These are phyloP conservation scores for Chalciporus sp. DNA, from an alignment of 1,284 basidiomycete species.

Conservation along the genomic window DNA sequence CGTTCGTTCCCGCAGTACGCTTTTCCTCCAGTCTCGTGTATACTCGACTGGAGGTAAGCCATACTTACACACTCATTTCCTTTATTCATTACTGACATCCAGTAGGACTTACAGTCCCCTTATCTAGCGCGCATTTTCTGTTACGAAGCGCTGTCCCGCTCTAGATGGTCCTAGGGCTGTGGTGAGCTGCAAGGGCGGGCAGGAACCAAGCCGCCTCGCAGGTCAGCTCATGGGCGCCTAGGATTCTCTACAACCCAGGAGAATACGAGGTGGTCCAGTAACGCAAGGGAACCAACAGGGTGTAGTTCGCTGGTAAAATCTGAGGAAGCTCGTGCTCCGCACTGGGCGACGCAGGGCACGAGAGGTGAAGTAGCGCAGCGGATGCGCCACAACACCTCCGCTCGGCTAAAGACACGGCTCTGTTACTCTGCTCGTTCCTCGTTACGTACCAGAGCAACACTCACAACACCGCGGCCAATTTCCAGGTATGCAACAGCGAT, in stretches of 20 bases:
- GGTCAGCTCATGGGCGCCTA: background rate
- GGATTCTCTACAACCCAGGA: background rate
- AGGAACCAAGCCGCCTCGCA: background rate
- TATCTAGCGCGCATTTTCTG: too few relatives aligned
- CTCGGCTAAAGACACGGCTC: background rate
- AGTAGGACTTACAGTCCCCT: too few relatives aligned
- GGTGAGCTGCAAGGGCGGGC: background rate
- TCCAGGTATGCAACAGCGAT: too few relatives aligned
- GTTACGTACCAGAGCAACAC: too few relatives aligned
- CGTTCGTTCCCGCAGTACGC: too few relatives aligned
- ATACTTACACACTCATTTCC: too few relatives aligned
- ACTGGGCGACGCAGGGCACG: background rate
- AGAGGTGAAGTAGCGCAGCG: background rate
- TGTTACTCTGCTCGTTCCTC: background rate
- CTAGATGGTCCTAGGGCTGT: background rate
- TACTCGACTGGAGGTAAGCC: too few relatives aligned
- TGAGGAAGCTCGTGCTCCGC: background rate
- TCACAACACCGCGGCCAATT: too few relatives aligned
- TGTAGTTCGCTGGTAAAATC: background rate
- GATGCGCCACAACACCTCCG: background rate
- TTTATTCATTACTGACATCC: too few relatives aligned
- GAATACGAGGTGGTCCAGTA: background rate
- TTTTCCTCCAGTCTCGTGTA: too few relatives aligned
- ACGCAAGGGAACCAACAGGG: background rate
- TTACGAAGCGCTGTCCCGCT: background rate